These are phyloP conservation scores for Xylaria scruposa DNA, from an alignment of 495 filamentous ascomycete genomes.

Conservation along the genomic window DNA sequence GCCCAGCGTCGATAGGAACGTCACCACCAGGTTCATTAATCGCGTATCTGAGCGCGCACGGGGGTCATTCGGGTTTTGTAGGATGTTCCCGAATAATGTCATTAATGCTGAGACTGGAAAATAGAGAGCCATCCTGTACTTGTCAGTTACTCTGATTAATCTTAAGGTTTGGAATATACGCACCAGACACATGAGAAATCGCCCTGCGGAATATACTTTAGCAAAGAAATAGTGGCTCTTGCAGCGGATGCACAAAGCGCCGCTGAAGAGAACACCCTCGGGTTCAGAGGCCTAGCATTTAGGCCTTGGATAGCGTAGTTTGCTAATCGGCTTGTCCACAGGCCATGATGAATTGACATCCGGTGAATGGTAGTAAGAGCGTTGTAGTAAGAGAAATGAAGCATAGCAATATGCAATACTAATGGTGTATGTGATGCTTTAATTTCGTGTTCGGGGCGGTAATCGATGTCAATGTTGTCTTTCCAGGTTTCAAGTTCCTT, in stretches of 20 bases:
- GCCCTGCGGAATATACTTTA: constrained; percentile 94
- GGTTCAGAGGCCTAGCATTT: constrained; percentile 89
- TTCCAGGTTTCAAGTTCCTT: constrained; percentile 95
- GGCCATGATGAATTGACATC: constrained; percentile 97
- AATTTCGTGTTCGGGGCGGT: constrained; percentile 94
- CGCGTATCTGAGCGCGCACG: constrained; percentile 87
- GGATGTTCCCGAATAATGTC: constrained; percentile 94
- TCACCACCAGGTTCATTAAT: constrained; percentile 91
- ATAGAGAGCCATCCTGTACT: constrained; percentile 86
- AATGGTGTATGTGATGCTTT: constrained; percentile 87
- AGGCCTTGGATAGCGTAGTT: constrained; percentile 95
- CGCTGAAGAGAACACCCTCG: constrained; percentile 92
- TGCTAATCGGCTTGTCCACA: constrained; percentile 94
- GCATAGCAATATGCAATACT: constrained; percentile 87
- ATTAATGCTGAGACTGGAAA: constrained; percentile 96
- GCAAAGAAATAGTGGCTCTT: constrained; percentile 87
- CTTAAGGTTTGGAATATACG: constrained; percentile 42
- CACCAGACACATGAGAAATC: constrained; percentile 97
- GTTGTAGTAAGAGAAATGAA: constrained; percentile 98
- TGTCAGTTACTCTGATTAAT: constrained; percentile 33
- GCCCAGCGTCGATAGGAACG: constrained; percentile 75
- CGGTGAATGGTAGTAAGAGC: constrained; percentile 97
- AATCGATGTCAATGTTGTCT: constrained; percentile 90
- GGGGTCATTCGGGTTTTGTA: constrained; percentile 92
- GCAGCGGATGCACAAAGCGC: constrained; percentile 91